Base-by-base conservation (phyloP, 2,329 filamentous ascomycete species). In the Tolypocladium pustulatum region DNA sequence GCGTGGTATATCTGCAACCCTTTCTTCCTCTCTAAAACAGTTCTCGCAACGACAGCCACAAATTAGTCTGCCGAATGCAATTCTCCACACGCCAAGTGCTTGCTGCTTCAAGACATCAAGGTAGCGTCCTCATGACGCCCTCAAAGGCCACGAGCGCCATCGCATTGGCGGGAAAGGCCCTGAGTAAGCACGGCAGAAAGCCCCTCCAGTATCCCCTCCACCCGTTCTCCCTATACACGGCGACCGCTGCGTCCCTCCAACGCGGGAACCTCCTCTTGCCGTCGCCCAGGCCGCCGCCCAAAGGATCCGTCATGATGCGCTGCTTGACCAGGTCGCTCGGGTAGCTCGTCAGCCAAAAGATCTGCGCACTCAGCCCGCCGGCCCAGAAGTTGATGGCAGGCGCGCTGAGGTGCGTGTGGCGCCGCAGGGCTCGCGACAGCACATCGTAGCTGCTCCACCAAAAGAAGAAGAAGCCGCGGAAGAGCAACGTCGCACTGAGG, bases 401-500 rank as follows among this genome's bases (percentile, higher is more conserved):
- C 0, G 85, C 84, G 57, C 88, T 88, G 57, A 97, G 76, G 15
- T 66, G 73, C 2, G 92, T 96, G 66, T 85, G 78, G 22, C 82
- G 73, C 58, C 82, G 78, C 69, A 97, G 77, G 60, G 80, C 75
- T 27, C 84, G 80, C 6, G 90, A 89, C 65, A 97, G 81, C 36
- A 96, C 66, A 67, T 97, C 93, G 76, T 99, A 99, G 61, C 86
- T 89, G n/a, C 87, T 86, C 94, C 94, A 99, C 92, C 92, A 97
- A 77, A 88, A 94, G 81, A 96, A 97, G 80, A 99, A 99, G 76
- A 93, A 96, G 17, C 86, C 85, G 22, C 94, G 84, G 77, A 97
- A 97, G 54, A 97, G 73, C 55, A 97, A 77, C 0, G 94, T 97
- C 1, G 94, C 90, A 41, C 75, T 78, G 15, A 99, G 81, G 0